Base-by-base conservation (phyloP, 805 yeast genomes). In the Cyberlindnera americana region DNA sequence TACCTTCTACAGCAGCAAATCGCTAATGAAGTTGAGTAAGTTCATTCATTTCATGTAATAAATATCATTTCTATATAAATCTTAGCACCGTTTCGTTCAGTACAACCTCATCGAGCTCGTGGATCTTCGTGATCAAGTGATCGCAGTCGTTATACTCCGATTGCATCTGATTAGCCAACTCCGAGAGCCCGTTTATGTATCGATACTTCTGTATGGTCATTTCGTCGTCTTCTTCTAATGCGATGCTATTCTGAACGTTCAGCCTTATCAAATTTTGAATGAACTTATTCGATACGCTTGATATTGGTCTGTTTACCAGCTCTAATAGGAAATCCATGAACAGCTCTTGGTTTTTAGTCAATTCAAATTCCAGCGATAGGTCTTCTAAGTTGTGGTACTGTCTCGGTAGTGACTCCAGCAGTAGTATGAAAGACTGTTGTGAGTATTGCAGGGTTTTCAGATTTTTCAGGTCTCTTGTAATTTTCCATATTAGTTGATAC, bases 11-110 rank as follows among this genome's bases (percentile, higher is more conserved):
- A 62, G 43, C 52, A 59, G 33, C 59, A 56, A 14, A 55, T 57
- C 25, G 61, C 62, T 21, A 61, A 65, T 33, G 69, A 64, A 22
- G 57, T 68, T 19, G 74, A 69, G 37, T 62, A 19, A 29, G 19
- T 19, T 10, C 14, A 6, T 5, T 24, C 29, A 16, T 33, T 12
- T 33, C 22, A 31, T 31, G 7, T 16, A 23, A 23, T n/a, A 17
- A 16, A 12, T 11, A 26, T 10, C 17, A 70, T 67, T n/a, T 8
- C 25, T 19, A 46, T 22, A 46, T 43, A 24, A 46, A 46, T 16
- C 42, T 46, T 14, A 46, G 25, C 3, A 38, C 50, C 3, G 47
- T 40, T 35, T 46, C 50, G 29, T 37, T 33, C 12, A 33, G 22
- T 13, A 46, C 37, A 3, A 31, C 41, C 5, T 40, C 50, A 16